Conservation (phyloP, 768 basidiomycete species). For the Chalciporus chontae region DNA sequence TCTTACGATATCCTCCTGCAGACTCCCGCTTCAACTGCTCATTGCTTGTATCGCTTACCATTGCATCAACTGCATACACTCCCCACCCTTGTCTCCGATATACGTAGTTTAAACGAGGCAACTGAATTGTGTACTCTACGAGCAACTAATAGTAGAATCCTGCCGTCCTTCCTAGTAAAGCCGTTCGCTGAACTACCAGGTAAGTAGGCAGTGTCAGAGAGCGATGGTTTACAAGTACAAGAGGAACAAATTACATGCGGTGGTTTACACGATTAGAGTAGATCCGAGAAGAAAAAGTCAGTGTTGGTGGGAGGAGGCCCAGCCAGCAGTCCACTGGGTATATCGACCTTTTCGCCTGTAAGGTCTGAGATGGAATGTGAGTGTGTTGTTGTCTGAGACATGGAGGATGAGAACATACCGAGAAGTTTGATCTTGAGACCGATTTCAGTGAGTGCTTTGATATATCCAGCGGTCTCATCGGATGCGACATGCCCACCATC, state of each 20-base stretch:
- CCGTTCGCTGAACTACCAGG: neutral
- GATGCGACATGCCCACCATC: conserved; percentile 83
- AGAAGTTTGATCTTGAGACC: conserved; percentile 88
- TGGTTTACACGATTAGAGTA: conserved; percentile 28
- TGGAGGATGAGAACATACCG: conserved; percentile 43
- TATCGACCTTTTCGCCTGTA: conserved; percentile 85
- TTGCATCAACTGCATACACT: conserved; percentile 61
- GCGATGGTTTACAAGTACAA: conserved; percentile 1
- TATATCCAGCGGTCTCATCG: conserved; percentile 81
- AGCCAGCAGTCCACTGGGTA: conserved; percentile 74
- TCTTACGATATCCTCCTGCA: conserved; percentile 20
- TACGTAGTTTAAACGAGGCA: conserved; percentile 16
- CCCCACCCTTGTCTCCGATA: conserved; percentile 9
- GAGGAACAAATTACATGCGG: conserved; percentile 7
- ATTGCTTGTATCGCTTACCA: conserved; percentile 21
- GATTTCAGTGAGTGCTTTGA: conserved; percentile 85
- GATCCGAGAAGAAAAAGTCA: conserved; percentile 85
- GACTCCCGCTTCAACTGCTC: conserved; percentile 27
- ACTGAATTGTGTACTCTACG: conserved; percentile 17
- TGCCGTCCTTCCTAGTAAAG: neutral
- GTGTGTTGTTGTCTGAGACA: neutral
- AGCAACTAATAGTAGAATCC: conserved; percentile 22
- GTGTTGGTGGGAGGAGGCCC: conserved; percentile 76
- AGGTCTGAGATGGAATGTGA: conserved; percentile 51
- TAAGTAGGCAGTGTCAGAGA: neutral